Conservation (phyloP, 768 basidiomycete species). For the Obba rivulosa region DNA sequence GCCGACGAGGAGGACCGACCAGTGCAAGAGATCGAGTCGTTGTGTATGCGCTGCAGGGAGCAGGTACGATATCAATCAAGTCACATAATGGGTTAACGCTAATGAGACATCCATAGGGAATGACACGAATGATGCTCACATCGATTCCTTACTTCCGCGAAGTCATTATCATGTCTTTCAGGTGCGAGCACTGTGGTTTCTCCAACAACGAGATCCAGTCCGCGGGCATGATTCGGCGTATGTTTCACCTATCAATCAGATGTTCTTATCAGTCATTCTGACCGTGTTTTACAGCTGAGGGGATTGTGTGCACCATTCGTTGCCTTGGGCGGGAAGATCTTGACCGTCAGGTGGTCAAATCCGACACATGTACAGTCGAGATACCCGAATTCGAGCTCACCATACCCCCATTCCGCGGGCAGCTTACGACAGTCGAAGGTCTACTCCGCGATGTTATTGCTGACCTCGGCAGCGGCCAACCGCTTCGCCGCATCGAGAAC, state of each 20-base stretch:
- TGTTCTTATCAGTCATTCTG: background rate
- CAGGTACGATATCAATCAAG: conserved; percentile 50
- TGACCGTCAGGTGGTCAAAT: conserved; percentile 90
- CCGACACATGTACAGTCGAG: conserved; percentile 69
- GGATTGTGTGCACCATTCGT: conserved; percentile 73
- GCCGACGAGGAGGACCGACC: conserved; percentile 53
- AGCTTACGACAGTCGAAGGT: conserved; percentile 96
- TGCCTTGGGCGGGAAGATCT: conserved; percentile 74
- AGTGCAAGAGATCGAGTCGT: conserved; percentile 80
- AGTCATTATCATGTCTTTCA: conserved; percentile 94
- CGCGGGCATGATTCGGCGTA: conserved; percentile 81
- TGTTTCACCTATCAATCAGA: conserved; percentile 22
- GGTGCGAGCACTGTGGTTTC: conserved; percentile 88
- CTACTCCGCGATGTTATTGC: conserved; percentile 76
- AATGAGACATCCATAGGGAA: conserved; percentile 49
- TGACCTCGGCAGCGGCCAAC: conserved; percentile 80
- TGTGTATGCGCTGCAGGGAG: conserved; percentile 92
- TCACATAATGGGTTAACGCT: background rate
- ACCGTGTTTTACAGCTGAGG: conserved; percentile 54
- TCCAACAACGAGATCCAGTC: conserved; percentile 93
- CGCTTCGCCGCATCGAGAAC: conserved; percentile 75
- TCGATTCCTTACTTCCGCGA: conserved; percentile 94
- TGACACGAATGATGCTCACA: conserved; percentile 83
- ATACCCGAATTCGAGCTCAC: conserved; percentile 90
- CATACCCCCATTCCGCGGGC: conserved; percentile 83